A percentile compares a stretch with the other conserved stretches of the same genome.
These are phyloP conservation scores for Digitaria exilis DNA, from an alignment of 202 grass and related monocot species.

Conservation along the genomic window DNA sequence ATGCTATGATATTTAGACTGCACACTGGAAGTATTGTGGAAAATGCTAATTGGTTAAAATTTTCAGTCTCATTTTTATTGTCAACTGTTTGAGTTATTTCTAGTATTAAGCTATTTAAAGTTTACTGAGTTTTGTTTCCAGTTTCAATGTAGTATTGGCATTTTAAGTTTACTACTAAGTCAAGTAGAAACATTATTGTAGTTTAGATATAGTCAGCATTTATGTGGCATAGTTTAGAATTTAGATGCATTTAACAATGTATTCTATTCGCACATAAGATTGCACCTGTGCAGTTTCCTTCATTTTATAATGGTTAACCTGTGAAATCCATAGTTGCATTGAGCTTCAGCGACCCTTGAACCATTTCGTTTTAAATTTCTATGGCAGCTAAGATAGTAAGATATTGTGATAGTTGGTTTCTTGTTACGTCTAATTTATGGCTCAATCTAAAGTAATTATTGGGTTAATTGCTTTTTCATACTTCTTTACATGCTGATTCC, in stretches of 20 bases:
- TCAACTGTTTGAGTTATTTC: conserved; percentile 3
- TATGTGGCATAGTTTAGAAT: conserved; percentile 5
- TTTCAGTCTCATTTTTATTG: not conserved
- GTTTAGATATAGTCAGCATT: not conserved
- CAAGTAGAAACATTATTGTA: not conserved
- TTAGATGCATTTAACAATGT: not conserved
- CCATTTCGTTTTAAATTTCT: conserved; percentile 1
- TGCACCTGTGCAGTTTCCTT: not conserved
- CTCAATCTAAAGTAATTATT: conserved; percentile 19
- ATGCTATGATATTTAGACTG: conserved; percentile 8
- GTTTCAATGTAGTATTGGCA: not conserved
- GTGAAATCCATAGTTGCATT: not conserved
- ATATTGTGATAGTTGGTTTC: not conserved
- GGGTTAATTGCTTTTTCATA: not conserved
- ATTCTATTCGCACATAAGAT: conserved; percentile 3
- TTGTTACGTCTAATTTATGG: conserved; percentile 1
- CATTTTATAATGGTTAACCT: not conserved
- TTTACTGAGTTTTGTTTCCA: conserved; percentile 15
- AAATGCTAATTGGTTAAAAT: conserved; percentile 11
- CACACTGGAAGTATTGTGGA: not conserved
- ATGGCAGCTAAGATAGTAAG: not conserved
- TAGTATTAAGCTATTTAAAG: conserved; percentile 21
- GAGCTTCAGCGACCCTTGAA: not conserved
- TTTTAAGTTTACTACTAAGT: conserved; percentile 6
- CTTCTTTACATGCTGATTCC: not conserved